Base-by-base conservation (phyloP, 768 basidiomycete species). In the Rhodotorula sphaerocarpa region DNA sequence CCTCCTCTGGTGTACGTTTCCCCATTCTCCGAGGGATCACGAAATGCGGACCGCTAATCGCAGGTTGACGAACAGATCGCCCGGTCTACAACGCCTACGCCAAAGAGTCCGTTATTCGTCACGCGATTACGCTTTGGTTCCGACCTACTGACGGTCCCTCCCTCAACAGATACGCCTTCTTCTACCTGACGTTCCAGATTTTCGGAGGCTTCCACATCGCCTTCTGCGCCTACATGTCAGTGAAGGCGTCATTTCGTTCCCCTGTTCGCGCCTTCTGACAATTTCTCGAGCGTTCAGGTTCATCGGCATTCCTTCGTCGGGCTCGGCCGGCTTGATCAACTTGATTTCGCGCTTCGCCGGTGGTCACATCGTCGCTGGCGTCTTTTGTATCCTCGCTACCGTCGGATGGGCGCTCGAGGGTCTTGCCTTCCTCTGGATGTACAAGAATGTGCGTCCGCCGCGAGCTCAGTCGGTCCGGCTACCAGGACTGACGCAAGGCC, bases 161-260 rank as follows among this genome's bases (percentile, higher is more conserved):
- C n/a, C n/a, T n/a, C n/a, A n/a, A n/a, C 72, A 96, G 92, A 96
- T 51, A 51, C 50, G 33, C 50, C 21, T 51, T 51, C 50, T 51
- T 51, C 50, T 51, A 51, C 50, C 33, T 34, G 79, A 76, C 95
- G 68, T 99, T 90, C 80, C 93, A 96, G 80, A 83, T 96, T 77
- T 99, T 99, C 78, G 82, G 85, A 58, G 93, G 90, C 50, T 96
- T 88, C 81, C 91, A 99, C 77, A 81, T 97, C 65, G 79, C 88
- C 45, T 96, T 90, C 79, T 88, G 87, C 66, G 74, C 88, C 73
- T 97, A 96, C 79, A 89, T 88, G 90, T 88, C 73, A 79, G 84
- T 71, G 16, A 10, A 63, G 66, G 58, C 69, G 48, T 25, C 41
- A 48, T 42, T 48, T 59, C 16, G 15, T 27, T 27, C 43, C 27